Conservation (phyloP, 1,284 basidiomycete species). For the Erythrobasidium hasegawianum region DNA sequence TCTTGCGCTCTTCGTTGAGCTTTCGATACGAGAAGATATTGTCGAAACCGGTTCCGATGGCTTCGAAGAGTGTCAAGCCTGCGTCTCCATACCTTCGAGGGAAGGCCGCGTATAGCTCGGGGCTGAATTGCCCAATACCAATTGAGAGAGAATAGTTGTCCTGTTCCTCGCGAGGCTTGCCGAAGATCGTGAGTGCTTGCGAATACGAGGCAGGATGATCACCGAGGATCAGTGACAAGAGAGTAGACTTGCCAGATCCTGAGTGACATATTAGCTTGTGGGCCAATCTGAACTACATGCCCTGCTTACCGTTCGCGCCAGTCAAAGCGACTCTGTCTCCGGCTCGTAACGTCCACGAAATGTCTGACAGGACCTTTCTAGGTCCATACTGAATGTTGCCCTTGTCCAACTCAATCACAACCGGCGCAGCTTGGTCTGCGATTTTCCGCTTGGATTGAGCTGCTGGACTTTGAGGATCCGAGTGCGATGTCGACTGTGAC, state of each 20-base stretch:
- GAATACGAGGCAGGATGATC: constrained; percentile 92
- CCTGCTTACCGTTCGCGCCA: constrained; percentile 69
- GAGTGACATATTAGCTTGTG: neutral
- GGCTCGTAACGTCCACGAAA: constrained; percentile 72
- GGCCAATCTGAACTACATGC: neutral
- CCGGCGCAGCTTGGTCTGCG: constrained; percentile 42
- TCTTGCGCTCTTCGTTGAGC: constrained; percentile 52
- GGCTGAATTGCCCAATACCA: constrained; percentile 73
- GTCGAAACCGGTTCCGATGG: constrained; percentile 77
- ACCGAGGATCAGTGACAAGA: constrained; percentile 85
- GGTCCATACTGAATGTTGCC: constrained; percentile 70
- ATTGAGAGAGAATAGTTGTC: constrained; percentile 49
- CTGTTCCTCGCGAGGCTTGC: constrained; percentile 39
- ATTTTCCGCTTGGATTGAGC: neutral
- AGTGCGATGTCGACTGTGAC: neutral
- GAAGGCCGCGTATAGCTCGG: constrained; percentile 87
- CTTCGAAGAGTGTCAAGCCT: constrained; percentile 67
- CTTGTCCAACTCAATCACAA: constrained; percentile 60
- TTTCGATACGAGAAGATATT: constrained; percentile 64
- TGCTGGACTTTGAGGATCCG: neutral
- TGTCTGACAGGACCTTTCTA: constrained; percentile 63
- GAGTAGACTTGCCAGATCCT: constrained; percentile 93
- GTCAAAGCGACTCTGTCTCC: constrained; percentile 83
- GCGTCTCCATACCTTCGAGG: constrained; percentile 61
- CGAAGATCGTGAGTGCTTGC: constrained; percentile 55